These are phyloP conservation scores for Actinomortierella wolfii DNA, from an alignment of 371 early-diverging fungal genomes.

Conservation along the genomic window DNA sequence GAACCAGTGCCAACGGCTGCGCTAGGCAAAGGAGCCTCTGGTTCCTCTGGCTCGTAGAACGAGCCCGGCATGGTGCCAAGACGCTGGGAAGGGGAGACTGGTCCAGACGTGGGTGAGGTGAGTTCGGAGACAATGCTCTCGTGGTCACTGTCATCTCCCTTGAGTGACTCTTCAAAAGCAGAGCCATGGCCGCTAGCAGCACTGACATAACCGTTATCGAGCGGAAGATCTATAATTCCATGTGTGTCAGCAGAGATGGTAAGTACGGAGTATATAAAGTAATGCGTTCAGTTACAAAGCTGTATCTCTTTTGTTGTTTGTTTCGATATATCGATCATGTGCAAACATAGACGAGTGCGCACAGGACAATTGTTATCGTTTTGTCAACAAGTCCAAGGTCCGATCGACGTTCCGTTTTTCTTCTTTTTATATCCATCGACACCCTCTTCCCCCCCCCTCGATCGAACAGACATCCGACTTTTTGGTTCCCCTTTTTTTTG, in stretches of 20 bases:
- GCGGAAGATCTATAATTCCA: constrained; percentile 27
- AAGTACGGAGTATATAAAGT: neutral
- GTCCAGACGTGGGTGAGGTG: constrained; percentile 14
- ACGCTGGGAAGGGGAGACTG: constrained; percentile 1
- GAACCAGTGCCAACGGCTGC: neutral
- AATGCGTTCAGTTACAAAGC: constrained; percentile 1
- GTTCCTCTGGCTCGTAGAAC: constrained; percentile 31
- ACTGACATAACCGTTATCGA: constrained; percentile 47
- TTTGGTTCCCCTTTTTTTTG: no score
- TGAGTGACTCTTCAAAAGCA: constrained; percentile 41
- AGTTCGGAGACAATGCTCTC: constrained; percentile 22
- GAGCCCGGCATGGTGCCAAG: constrained; percentile 23
- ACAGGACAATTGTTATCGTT: no score
- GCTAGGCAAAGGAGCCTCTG: constrained; percentile 14
- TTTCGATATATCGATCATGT: neutral
- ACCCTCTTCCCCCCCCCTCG: no score
- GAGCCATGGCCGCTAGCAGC: constrained; percentile 49
- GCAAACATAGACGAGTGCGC: neutral
- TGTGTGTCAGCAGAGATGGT: neutral
- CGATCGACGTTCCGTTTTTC: no score
- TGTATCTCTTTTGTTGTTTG: constrained; percentile 6
- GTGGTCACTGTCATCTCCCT: constrained; percentile 39
- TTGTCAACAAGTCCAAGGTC: no score
- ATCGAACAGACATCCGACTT: no score
- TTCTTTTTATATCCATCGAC: no score